A percentile compares a stretch with the other conserved stretches of the same genome.
Conservation (phyloP, 2,329 filamentous ascomycete genomes). For the Pseudogymnoascus sp. region DNA sequence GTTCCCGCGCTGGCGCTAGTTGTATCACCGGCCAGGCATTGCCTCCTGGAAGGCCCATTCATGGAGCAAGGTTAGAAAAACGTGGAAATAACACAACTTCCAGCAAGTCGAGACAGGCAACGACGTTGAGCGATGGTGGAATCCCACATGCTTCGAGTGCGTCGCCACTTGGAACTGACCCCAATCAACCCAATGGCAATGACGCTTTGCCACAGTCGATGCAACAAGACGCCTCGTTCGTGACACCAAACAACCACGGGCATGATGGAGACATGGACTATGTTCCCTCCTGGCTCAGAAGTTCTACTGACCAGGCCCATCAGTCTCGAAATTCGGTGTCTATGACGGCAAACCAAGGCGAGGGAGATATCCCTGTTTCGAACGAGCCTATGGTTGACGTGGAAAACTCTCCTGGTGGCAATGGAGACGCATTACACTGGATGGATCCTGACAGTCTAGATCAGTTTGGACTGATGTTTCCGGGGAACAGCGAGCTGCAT, state of each 20-base stretch:
- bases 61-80: not conserved
- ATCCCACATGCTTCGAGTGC: not conserved
- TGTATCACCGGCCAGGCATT: slow-evolving; percentile 1
- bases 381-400: not conserved
- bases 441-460: not conserved
- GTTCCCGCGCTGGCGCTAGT: not conserved
- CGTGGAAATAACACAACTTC: not conserved
- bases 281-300: not conserved
- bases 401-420: not conserved
- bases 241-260: not conserved
- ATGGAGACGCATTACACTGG: not conserved
- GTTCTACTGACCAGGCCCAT: not conserved
- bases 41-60: not conserved
- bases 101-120: not conserved
- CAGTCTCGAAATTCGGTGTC: not conserved
- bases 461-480: not conserved
- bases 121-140: not conserved
- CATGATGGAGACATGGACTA: not conserved
- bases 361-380: not conserved
- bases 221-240: not conserved
- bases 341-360: not conserved
- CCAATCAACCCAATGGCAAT: not conserved
- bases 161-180: not conserved
- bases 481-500: not conserved
- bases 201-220: not conserved